phyloP scores from a whole-genome alignment of 257 asterid genomes.

The Gentiana straminea region DNA sequence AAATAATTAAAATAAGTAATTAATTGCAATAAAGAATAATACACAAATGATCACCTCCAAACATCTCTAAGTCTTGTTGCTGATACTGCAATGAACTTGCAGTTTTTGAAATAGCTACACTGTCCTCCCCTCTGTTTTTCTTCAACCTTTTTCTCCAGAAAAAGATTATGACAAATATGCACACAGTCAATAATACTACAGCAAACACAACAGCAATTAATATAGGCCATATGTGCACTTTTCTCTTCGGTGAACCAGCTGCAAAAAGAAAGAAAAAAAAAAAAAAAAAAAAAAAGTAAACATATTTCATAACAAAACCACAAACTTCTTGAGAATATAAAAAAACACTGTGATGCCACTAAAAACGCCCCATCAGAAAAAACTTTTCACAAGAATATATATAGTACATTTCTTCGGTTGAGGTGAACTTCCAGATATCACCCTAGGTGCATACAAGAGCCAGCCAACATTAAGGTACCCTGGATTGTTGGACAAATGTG shows the following conservation, averaged over 20 bases:
- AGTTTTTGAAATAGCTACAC: slow-evolving; percentile 29
- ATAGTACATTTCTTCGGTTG: slow-evolving; percentile 20
- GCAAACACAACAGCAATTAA: slow-evolving; percentile 30
- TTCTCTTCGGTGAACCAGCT: slow-evolving; percentile 9
- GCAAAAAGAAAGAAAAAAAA: not conserved
- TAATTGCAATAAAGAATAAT: too few relatives aligned
- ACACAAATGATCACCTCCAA: slow-evolving; percentile 33
- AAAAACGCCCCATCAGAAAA: too few relatives aligned
- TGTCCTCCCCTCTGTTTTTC: slow-evolving; percentile 25
- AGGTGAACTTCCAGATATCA: slow-evolving; percentile 25
- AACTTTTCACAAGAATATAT: not conserved
- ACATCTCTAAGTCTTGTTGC: slow-evolving; percentile 18
- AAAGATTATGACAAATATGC: slow-evolving; percentile 34
- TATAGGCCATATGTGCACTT: slow-evolving; percentile 35
- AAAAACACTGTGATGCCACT: too few relatives aligned
- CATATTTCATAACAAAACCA: too few relatives aligned
- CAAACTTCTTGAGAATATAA: too few relatives aligned
- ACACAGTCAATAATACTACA: slow-evolving; percentile 40
- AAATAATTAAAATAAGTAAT: too few relatives aligned
- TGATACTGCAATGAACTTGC: slow-evolving; percentile 34
- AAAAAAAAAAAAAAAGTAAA: too few relatives aligned
- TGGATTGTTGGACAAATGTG: slow-evolving; percentile 27
- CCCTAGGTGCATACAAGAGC: slow-evolving; percentile 60
- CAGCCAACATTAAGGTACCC: slow-evolving; percentile 39
- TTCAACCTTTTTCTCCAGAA: slow-evolving; percentile 25